Evolutionary conservation across 495 filamentous ascomycete genomes (phyloP), one percentile per base, ranked within the genome.

Genomic region (Xylaria palmicola): DNA sequence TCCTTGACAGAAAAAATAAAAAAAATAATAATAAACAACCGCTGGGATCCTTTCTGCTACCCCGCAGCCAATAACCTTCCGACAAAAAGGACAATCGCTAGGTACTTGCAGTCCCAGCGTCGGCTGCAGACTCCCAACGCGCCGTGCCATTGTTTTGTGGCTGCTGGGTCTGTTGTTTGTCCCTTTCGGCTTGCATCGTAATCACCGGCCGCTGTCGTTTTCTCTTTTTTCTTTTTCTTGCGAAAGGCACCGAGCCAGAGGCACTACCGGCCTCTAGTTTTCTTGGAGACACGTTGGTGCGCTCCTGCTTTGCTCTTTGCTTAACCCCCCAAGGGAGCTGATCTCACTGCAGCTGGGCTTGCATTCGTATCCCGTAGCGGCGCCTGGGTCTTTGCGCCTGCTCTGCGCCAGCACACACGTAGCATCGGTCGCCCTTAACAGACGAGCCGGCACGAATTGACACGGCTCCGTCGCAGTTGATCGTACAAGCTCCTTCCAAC

Each of bases 351-450:
- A 39, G 19, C 34, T 17, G 32, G 9, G 20, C 20, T 37, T 53
- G 15, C 39, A 45, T 12, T 44, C 15, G 24, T 32, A 26, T 45
- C 27, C n/a, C 22, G 56, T 45, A 40, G 30, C 22, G 30, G 17
- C 17, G 20, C 9, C 41, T 37, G 54, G 29, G 48, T 39, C 45
- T n/a, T 22, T 44, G 53, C 39, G 19, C 30, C 22, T 27, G 27
- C 53, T 55, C 20, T 37, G 36, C 39, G 19, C 39, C 57, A 44
- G 19, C 50, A 36, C 27, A 26, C 27, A 56, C 53, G 53, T 39
- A 29, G 26, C 39, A 32, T 44, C 53, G 53, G 27, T 34, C 53
- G 53, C 27, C 44, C 53, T n/a, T 40, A 3, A 30, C 45, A 12
- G 13, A 39, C 20, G 22, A 7, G 19, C 32, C 10, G 13, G n/a